Conservation (phyloP, 768 basidiomycete species). For the Hericium erinaceus region DNA sequence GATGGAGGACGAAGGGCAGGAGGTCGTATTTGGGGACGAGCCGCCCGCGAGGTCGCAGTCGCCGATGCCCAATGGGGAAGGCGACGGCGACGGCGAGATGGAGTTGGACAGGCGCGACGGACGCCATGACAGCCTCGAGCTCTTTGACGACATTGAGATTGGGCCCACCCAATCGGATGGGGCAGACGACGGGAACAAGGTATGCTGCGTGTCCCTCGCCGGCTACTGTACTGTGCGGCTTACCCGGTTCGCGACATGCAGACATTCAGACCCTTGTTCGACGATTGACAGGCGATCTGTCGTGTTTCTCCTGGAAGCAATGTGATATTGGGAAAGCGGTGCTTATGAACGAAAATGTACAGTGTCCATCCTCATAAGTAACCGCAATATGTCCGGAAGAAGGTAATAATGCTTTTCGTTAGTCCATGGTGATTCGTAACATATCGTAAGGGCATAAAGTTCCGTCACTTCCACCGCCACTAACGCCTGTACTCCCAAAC, state of each 20-base stretch:
- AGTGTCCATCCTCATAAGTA: neutral
- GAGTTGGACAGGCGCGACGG: neutral
- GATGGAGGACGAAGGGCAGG: slow-evolving; percentile 52
- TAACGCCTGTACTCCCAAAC: too few species aligned
- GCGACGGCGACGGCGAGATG: neutral
- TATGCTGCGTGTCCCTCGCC: neutral
- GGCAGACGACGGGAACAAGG: slow-evolving; percentile 10
- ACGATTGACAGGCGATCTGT: slow-evolving; percentile 5
- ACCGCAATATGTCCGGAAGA: neutral
- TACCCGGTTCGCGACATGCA: neutral
- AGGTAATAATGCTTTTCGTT: neutral
- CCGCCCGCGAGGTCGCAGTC: neutral
- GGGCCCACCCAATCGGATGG: slow-evolving; percentile 7
- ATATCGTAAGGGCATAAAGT: too few species aligned
- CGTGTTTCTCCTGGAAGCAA: neutral
- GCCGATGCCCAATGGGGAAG: neutral
- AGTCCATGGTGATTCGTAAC: too few species aligned
- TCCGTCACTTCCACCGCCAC: too few species aligned
- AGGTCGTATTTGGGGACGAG: slow-evolving; percentile 24
- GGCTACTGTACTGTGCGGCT: neutral
- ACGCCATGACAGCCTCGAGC: neutral
- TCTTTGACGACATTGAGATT: slow-evolving; percentile 10
- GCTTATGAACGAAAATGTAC: neutral
- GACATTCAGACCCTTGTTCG: slow-evolving; percentile 12
- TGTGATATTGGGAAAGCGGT: neutral